Conservation (phyloP, 768 basidiomycete genomes). For the Ramaria rubella region DNA sequence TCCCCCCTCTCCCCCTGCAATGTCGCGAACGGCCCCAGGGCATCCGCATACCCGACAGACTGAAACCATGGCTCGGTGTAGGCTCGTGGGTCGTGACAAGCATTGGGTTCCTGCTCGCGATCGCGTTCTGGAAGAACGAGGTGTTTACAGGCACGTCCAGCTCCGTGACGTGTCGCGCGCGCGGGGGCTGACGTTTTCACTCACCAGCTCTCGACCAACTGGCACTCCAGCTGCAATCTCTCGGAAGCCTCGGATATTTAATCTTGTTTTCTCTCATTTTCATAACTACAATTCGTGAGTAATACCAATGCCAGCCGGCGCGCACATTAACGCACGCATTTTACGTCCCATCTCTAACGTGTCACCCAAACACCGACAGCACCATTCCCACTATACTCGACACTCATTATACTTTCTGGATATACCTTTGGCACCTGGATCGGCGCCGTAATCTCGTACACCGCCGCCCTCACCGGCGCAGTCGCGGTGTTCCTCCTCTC, state of each 20-base stretch:
- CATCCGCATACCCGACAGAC: constrained; percentile 48
- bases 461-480: constrained; percentile 79
- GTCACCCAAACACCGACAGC: too few species aligned
- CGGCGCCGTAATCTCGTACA: constrained; percentile 82
- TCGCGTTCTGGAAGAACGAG: constrained; percentile 76
- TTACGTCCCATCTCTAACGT: too few species aligned
- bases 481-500: constrained; percentile 78
- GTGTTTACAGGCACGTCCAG: constrained; percentile 66
- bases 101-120: constrained; percentile 70
- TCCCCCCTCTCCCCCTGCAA: constrained; percentile 16
- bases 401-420: constrained; percentile 85
- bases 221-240: constrained; percentile 67
- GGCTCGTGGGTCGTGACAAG: constrained; percentile 72
- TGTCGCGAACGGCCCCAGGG: constrained; percentile 41
- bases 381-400: constrained; percentile 88
- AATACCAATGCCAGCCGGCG: not conserved
- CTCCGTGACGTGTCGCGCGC: constrained; percentile 5
- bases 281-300: constrained; percentile 80
- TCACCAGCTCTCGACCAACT: constrained; percentile 70
- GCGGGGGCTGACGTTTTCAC: constrained; percentile 10
- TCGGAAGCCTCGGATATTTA: constrained; percentile 67
- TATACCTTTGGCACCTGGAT: constrained; percentile 84
- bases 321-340: constrained; percentile 11
- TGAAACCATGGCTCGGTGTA: constrained; percentile 73
- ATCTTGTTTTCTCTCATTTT: constrained; percentile 80